These are phyloP conservation scores for Fusarium abutilonis DNA, from an alignment of 2,329 filamentous ascomycete species.

Conservation along the genomic window DNA sequence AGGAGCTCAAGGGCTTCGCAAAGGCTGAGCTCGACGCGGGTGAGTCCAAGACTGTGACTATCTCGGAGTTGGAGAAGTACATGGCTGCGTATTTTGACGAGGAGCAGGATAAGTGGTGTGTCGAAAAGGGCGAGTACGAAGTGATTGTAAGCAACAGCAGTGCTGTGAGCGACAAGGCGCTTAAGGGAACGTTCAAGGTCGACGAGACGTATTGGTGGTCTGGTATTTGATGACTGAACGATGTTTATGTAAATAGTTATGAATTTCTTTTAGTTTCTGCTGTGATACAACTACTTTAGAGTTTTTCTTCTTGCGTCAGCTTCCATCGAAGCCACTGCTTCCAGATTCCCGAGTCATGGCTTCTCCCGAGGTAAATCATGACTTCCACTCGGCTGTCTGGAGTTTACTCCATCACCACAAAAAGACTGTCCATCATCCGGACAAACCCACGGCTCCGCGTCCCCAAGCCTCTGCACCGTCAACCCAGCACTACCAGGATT, in stretches of 20 bases:
- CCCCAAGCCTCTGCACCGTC: slow-evolving; percentile 46
- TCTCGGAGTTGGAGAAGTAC: slow-evolving; percentile 70
- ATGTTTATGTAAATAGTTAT: not conserved
- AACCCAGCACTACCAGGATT: slow-evolving; percentile 60
- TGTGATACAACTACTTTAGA: not conserved
- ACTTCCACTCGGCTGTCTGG: not conserved
- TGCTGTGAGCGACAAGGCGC: slow-evolving; percentile 56
- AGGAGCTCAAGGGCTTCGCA: slow-evolving; percentile 72
- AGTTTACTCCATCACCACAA: not conserved
- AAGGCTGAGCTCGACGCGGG: slow-evolving; percentile 72
- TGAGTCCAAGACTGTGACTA: slow-evolving; percentile 64
- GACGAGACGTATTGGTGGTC: slow-evolving; percentile 73
- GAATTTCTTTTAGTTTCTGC: not conserved
- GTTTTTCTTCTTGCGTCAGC: not conserved
- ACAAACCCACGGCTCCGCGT: slow-evolving; percentile 32
- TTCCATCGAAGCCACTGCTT: not conserved
- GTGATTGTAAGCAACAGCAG: slow-evolving; percentile 70
- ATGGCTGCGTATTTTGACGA: slow-evolving; percentile 78
- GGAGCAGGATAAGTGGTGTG: slow-evolving; percentile 70
- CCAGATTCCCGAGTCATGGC: not conserved
- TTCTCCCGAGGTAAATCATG: not conserved
- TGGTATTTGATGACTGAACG: slow-evolving; percentile 55
- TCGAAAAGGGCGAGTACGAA: slow-evolving; percentile 72
- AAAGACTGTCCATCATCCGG: not conserved
- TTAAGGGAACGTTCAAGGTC: slow-evolving; percentile 66